A percentile compares a stretch with the other conserved stretches of the same genome.
phyloP scores from a whole-genome alignment of 2,329 filamentous ascomycete species.

The Claviceps lovelessii region DNA sequence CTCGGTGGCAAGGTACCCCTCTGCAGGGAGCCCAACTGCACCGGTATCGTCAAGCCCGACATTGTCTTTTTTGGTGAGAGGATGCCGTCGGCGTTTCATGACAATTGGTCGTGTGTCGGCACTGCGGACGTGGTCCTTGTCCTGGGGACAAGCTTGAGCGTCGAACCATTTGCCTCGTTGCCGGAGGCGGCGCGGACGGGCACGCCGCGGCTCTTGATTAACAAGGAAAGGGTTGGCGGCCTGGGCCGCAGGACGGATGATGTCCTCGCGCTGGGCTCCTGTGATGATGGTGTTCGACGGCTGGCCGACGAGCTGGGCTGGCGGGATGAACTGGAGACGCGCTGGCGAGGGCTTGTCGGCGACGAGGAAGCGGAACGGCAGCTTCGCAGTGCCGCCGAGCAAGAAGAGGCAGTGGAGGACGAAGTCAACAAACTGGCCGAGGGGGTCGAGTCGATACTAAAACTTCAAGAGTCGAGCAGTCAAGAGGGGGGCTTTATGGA shows the following conservation, averaged over 20 bases:
- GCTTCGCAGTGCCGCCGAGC: constrained; percentile 18
- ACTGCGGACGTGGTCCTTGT: constrained; percentile 67
- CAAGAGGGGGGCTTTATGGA: background rate
- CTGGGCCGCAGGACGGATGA: constrained; percentile 70
- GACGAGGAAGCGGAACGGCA: constrained; percentile 41
- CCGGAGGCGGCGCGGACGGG: constrained; percentile 47
- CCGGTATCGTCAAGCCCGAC: constrained; percentile 77
- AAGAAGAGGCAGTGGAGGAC: constrained; percentile 24
- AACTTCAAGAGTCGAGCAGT: constrained; percentile 15
- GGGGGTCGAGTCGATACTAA: constrained; percentile 20
- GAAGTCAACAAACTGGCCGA: constrained; percentile 28
- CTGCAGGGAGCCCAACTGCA: constrained; percentile 49
- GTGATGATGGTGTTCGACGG: constrained; percentile 65
- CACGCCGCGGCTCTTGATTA: constrained; percentile 71
- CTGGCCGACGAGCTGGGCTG: constrained; percentile 73
- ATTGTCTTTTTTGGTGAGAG: constrained; percentile 88
- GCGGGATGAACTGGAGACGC: constrained; percentile 62
- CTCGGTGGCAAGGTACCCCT: constrained; percentile 52
- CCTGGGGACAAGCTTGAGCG: constrained; percentile 75
- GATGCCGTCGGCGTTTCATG: constrained; percentile 28
- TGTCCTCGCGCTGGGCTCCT: constrained; percentile 68
- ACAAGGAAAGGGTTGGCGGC: constrained; percentile 67
- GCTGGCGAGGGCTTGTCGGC: constrained; percentile 59
- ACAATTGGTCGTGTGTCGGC: constrained; percentile 30
- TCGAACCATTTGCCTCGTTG: constrained; percentile 78